Evolutionary conservation across 2,329 filamentous ascomycete species (phyloP).

Genomic region (Helotiales sp.): DNA sequence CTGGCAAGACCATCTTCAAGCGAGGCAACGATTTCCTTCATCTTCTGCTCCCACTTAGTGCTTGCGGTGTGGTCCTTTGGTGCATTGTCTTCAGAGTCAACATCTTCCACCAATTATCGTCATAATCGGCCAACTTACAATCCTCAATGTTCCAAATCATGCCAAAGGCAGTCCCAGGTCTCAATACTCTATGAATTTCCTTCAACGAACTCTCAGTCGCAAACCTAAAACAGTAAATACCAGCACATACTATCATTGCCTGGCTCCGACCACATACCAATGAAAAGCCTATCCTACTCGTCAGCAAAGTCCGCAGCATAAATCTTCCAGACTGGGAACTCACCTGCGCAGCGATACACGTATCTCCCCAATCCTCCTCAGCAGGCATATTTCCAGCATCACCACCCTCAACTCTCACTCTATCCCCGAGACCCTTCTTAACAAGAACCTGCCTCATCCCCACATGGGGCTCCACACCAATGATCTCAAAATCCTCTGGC

Average conservation of each 20-base stretch:
- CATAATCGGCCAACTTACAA: slow-evolving; percentile 52
- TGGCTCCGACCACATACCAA: slow-evolving; percentile 29
- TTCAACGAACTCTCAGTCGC: slow-evolving; percentile 63
- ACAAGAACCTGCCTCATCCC: slow-evolving; percentile 68
- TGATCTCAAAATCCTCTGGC: slow-evolving; percentile 62
- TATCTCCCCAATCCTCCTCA: slow-evolving; percentile 65
- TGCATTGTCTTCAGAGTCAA: slow-evolving; percentile 61
- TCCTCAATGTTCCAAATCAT: slow-evolving; percentile 78
- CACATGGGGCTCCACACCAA: slow-evolving; percentile 67
- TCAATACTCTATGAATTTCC: slow-evolving; percentile 71
- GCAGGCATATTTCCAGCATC: slow-evolving; percentile 62
- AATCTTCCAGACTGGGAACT: slow-evolving; percentile 36
- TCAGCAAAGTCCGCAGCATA: slow-evolving; percentile 8
- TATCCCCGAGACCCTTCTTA: slow-evolving; percentile 58
- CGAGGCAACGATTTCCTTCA: slow-evolving; percentile 64
- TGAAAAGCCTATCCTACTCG: slow-evolving; percentile 53
- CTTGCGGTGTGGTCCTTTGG: slow-evolving; percentile 59
- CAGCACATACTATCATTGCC: not conserved
- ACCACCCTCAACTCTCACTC: slow-evolving; percentile 56
- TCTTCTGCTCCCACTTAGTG: slow-evolving; percentile 63
- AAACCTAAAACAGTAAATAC: slow-evolving; percentile 58
- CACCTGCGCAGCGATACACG: slow-evolving; percentile 71
- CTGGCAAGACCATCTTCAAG: slow-evolving; percentile 63
- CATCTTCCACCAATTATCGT: not conserved
- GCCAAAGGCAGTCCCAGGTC: slow-evolving; percentile 63